Evolutionary conservation across 2,329 filamentous ascomycete genomes (phyloP).

Genomic region (Metarhizium rileyi): DNA sequence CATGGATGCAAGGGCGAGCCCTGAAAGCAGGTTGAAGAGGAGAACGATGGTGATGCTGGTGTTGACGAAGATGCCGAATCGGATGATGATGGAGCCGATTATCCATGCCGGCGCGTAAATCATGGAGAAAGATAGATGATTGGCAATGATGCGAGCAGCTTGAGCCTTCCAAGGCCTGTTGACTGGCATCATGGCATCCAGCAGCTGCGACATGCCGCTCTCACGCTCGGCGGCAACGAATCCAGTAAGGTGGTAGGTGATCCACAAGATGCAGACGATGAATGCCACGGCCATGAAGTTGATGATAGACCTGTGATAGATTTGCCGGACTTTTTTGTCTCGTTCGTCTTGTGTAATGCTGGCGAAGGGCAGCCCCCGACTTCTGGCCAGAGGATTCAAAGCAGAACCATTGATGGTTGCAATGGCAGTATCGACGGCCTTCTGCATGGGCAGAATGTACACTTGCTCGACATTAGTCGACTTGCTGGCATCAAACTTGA

Average conservation of each 20-base stretch:
- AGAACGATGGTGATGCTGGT: conserved; percentile 58
- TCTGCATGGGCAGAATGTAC: conserved; percentile 71
- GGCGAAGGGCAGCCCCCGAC: conserved; percentile 67
- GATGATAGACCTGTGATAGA: conserved; percentile 64
- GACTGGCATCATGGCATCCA: conserved; percentile 87
- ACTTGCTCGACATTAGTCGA: conserved; percentile 65
- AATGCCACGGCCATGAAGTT: conserved; percentile 71
- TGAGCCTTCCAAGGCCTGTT: conserved; percentile 66
- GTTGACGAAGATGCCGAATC: conserved; percentile 52
- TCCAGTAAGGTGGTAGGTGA: conserved; percentile 80
- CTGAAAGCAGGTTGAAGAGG: conserved; percentile 66
- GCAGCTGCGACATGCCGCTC: conserved; percentile 74
- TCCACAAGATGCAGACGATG: conserved; percentile 67
- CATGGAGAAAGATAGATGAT: conserved; percentile 70
- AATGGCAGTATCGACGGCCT: conserved; percentile 67
- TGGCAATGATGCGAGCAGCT: conserved; percentile 64
- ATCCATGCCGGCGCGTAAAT: conserved; percentile 81
- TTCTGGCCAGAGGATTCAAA: conserved; percentile 25
- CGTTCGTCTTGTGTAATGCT: conserved; percentile 59
- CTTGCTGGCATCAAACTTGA: conserved; percentile 53
- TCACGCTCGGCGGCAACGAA: conserved; percentile 81
- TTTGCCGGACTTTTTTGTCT: conserved; percentile 50
- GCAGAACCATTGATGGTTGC: conserved; percentile 38
- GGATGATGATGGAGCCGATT: conserved; percentile 58
- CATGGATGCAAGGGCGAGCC: conserved; percentile 68